Percentiles rank a stretch among this genome's conserved stretches.
Conservation (phyloP, 495 filamentous ascomycete species). For the Podospora sp. region DNA sequence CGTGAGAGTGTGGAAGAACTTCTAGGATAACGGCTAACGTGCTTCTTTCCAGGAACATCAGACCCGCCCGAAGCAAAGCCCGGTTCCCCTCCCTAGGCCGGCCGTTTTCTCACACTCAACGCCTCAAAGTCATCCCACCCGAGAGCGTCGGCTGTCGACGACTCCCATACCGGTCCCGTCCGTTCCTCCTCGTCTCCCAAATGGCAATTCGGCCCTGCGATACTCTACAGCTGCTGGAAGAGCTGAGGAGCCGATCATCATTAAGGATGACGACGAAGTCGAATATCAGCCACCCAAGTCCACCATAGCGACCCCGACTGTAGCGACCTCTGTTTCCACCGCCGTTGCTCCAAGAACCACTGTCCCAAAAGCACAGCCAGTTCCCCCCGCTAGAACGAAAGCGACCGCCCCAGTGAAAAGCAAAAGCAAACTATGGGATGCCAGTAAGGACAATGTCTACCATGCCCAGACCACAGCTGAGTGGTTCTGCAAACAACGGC, state of each 20-base stretch:
- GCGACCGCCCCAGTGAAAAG: too few species aligned
- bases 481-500: slow-evolving; percentile 27
- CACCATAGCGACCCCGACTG: neutral
- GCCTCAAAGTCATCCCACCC: neutral
- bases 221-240: neutral
- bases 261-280: slow-evolving; percentile 26
- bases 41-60: neutral
- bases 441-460: too few species aligned
- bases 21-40: neutral
- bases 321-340: neutral
- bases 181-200: neutral
- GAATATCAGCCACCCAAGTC: neutral
- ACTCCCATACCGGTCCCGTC: neutral
- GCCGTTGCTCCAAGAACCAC: neutral
- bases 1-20: neutral
- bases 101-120: neutral
- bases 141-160: neutral
- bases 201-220: neutral
- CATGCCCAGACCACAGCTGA: neutral
- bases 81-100: neutral
- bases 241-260: slow-evolving; percentile 16
- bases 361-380: neutral
- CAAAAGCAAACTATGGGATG: neutral
- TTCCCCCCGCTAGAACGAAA: too few species aligned
- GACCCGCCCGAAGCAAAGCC: neutral